These are phyloP conservation scores for Leccinum variicolor DNA, from an alignment of 768 basidiomycete genomes.

Conservation along the genomic window DNA sequence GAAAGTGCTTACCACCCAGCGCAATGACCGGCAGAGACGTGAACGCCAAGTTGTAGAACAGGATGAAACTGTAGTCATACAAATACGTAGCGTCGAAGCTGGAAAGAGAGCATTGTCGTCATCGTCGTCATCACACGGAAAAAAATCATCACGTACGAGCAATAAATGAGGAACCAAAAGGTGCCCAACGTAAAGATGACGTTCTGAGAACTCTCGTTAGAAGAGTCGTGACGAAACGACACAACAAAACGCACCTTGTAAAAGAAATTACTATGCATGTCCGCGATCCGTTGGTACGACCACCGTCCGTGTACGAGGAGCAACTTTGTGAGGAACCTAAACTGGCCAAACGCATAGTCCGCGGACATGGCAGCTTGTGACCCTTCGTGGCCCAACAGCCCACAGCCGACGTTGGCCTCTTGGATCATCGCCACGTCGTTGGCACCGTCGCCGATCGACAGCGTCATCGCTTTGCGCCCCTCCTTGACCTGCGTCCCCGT, in stretches of 20 bases:
- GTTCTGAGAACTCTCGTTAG: slow-evolving; percentile 44
- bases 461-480: slow-evolving; percentile 91
- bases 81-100: slow-evolving; percentile 95
- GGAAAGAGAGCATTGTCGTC: background rate
- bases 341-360: slow-evolving; percentile 97
- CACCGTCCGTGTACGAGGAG: slow-evolving; percentile 93
- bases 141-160: slow-evolving; percentile 49
- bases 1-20: slow-evolving; percentile 62
- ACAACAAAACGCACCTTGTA: slow-evolving; percentile 68
- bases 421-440: slow-evolving; percentile 99
- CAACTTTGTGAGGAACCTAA: slow-evolving; percentile 88
- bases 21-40: slow-evolving; percentile 91
- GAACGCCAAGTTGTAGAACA: slow-evolving; percentile 89
- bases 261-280: slow-evolving; percentile 98
- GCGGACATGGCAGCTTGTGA: slow-evolving; percentile 99
- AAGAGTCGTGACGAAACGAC: background rate
- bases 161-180: slow-evolving; percentile 94
- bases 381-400: slow-evolving; percentile 90
- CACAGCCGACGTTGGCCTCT: slow-evolving; percentile 97
- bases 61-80: slow-evolving; percentile 91
- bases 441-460: slow-evolving; percentile 95
- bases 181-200: slow-evolving; percentile 90
- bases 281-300: slow-evolving; percentile 95
- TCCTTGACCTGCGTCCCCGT: slow-evolving; percentile 73
- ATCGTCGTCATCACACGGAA: no score